Conservation (phyloP, 257 asterid genomes). For the Mitragyna speciosa region DNA sequence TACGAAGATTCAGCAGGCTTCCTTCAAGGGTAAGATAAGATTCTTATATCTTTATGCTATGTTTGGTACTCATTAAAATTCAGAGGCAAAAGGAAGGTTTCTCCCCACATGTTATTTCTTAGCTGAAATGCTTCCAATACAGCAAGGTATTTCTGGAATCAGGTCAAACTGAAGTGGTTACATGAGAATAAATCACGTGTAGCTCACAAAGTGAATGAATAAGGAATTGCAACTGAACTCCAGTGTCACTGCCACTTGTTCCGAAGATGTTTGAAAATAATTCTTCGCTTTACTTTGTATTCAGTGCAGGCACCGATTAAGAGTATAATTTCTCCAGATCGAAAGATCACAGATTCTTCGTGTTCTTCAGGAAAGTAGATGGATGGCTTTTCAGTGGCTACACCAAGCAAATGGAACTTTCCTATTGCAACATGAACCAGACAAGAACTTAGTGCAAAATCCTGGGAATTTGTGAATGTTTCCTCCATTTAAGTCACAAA, state of each 20-base stretch:
- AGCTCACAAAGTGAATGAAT: neutral
- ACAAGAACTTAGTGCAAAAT: neutral
- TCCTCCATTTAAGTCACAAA: neutral
- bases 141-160: neutral
- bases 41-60: slow-evolving; percentile 10
- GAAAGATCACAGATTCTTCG: neutral
- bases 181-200: neutral
- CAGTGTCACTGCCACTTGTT: neutral
- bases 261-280: neutral
- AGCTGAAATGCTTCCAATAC: neutral
- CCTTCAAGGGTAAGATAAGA: slow-evolving; percentile 11
- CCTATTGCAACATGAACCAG: too few species aligned
- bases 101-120: neutral
- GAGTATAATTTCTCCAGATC: neutral
- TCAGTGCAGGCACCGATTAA: neutral
- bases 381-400: neutral
- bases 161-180: neutral
- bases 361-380: neutral
- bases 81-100: neutral
- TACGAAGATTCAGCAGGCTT: slow-evolving; percentile 7
- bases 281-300: neutral
- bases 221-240: neutral
- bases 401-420: neutral
- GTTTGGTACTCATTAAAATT: neutral
- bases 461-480: neutral